These are phyloP conservation scores for Eucalyptus urophylla DNA, from an alignment of 345 rosid species.

Conservation along the genomic window DNA sequence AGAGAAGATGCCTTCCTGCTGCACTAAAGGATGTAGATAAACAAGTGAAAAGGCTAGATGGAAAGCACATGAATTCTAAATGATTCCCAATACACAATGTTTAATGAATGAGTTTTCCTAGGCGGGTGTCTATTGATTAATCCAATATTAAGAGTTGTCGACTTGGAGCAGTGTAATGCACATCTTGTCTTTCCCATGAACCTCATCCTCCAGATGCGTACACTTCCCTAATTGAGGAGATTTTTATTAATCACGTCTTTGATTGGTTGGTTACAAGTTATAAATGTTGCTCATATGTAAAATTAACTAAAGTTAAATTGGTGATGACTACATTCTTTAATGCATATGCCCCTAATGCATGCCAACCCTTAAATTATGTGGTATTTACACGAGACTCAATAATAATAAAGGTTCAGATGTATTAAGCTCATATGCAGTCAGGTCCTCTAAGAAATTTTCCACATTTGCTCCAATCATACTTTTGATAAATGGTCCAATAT, in stretches of 20 bases:
- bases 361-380: background rate
- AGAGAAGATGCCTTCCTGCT: no score
- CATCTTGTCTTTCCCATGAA: background rate
- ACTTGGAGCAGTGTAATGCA: background rate
- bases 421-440: background rate
- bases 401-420: background rate
- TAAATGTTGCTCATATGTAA: background rate
- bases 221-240: background rate
- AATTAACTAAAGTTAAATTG: background rate
- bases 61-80: background rate
- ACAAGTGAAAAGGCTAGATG: no score
- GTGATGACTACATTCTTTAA: background rate
- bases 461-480: background rate
- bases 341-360: background rate
- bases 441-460: background rate
- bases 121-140: background rate
- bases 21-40: no score
- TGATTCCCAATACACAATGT: background rate
- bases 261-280: background rate
- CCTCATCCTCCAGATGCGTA: background rate
- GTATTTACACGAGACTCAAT: background rate
- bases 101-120: background rate
- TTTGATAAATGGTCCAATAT: background rate
- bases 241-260: no score
- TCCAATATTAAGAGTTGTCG: background rate